Conservation (phyloP, 2,329 filamentous ascomycete genomes). For the Anisogramma anomala region DNA sequence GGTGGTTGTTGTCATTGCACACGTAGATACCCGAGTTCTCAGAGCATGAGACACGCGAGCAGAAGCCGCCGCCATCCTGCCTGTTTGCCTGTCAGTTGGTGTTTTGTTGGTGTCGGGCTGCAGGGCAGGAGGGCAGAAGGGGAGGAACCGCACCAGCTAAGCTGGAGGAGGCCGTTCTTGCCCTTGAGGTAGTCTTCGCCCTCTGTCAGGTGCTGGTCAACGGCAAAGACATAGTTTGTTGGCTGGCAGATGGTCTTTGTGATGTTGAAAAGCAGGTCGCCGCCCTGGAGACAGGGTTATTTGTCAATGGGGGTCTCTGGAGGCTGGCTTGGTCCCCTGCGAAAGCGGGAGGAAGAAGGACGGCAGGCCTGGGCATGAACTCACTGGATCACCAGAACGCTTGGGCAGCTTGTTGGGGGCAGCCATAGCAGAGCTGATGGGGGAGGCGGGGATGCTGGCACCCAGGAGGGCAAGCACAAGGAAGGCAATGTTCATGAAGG, state of each 20-base stretch:
- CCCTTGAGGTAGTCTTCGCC: background rate
- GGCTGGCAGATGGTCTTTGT: constrained; percentile 4
- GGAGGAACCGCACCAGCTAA: background rate
- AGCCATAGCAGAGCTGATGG: background rate
- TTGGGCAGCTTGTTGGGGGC: background rate
- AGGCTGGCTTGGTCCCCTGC: background rate
- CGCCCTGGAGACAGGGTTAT: background rate
- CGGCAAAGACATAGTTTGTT: background rate
- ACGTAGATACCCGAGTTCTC: background rate
- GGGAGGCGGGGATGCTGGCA: background rate
- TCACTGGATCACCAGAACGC: background rate
- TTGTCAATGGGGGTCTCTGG: too few relatives aligned
- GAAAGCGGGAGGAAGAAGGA: background rate
- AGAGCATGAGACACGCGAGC: background rate
- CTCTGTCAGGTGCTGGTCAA: background rate
- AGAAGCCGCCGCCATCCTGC: background rate
- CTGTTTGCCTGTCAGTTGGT: too few relatives aligned
- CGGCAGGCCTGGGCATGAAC: background rate
- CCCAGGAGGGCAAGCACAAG: background rate
- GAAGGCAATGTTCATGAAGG: background rate
- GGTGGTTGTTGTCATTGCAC: constrained; percentile 2
- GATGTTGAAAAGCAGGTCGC: background rate
- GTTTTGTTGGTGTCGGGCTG: background rate
- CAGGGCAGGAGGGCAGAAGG: background rate
- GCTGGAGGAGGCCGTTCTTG: background rate